phyloP scores from a whole-genome alignment of 129 eudicot genomes.

The Erigeron canadensis region DNA sequence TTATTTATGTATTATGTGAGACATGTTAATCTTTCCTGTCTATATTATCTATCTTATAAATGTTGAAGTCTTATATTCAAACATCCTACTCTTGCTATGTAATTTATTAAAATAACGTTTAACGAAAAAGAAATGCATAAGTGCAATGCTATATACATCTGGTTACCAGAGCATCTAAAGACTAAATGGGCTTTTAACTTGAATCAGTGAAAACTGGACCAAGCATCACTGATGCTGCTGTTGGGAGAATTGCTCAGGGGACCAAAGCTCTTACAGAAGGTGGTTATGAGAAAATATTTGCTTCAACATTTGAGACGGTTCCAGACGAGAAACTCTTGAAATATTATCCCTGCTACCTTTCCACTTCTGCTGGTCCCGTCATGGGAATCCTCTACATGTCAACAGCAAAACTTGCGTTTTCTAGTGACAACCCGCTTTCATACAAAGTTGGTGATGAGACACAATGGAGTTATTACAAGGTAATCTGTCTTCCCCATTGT shows the following conservation, averaged over 20 bases:
- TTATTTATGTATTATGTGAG: conserved; percentile 1
- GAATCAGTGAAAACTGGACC: conserved; percentile 90
- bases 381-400: conserved; percentile 85
- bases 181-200: not conserved
- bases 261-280: conserved; percentile 94
- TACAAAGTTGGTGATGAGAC: conserved; percentile 74
- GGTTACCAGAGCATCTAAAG: not conserved
- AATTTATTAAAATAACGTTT: not conserved
- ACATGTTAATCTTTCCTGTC: not conserved
- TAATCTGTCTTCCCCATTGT: conserved; percentile 18
- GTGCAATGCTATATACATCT: not conserved
- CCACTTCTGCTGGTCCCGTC: conserved; percentile 97
- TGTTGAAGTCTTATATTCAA: not conserved
- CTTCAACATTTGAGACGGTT: conserved; percentile 76
- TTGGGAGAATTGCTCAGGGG: conserved; percentile 86
- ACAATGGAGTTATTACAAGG: conserved; percentile 91
- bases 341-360: conserved; percentile 79
- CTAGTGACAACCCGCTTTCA: conserved; percentile 88
- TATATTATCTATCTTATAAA: not conserved
- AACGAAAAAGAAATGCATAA: conserved; percentile 3
- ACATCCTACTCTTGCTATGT: not conserved
- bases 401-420: conserved; percentile 81
- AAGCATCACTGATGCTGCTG: conserved; percentile 87
- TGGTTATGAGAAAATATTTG: conserved; percentile 86
- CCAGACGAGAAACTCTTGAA: conserved; percentile 78